Percentiles rank a stretch among this genome's conserved stretches.
Evolutionary conservation across 306 rosid genomes (phyloP).

Genomic region (Adenanthera pavonina): DNA sequence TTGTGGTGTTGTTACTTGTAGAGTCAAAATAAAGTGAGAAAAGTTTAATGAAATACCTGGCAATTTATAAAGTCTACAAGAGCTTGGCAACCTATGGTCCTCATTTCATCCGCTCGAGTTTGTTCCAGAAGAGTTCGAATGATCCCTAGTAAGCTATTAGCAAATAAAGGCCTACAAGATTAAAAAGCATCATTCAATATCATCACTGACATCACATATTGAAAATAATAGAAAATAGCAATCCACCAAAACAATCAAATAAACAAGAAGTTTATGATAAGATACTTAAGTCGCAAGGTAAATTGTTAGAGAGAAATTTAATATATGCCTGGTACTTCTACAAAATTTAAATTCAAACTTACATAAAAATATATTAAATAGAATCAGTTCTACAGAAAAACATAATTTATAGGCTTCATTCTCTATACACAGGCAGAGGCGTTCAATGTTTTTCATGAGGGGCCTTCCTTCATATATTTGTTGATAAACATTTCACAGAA

Average conservation of each 20-base stretch:
- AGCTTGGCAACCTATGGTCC: conserved; percentile 74
- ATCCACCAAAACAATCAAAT: conserved; percentile 27
- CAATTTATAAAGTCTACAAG: conserved; percentile 72
- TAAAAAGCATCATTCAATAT: conserved; percentile 40
- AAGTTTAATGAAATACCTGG: conserved; percentile 67
- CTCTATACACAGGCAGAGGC: too few species aligned
- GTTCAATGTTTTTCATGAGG: background rate
- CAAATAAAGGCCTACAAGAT: conserved; percentile 84
- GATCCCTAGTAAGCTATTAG: conserved; percentile 83
- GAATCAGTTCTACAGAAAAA: background rate
- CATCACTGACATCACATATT: conserved; percentile 36
- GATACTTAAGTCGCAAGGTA: conserved; percentile 27
- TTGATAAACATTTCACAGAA: background rate
- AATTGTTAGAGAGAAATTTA: conserved; percentile 24
- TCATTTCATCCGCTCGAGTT: conserved; percentile 71
- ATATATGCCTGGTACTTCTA: conserved; percentile 22
- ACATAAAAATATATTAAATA: background rate
- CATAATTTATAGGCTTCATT: background rate
- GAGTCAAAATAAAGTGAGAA: conserved; percentile 32
- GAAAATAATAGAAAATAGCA: conserved; percentile 19
- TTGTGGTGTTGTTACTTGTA: conserved; percentile 4
- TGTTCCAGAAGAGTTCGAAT: conserved; percentile 81
- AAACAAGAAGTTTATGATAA: conserved; percentile 23
- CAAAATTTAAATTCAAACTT: background rate
- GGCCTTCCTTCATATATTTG: background rate